Evolutionary conservation across 2,329 filamentous ascomycete species (phyloP).

Genomic region (Epichloe gansuensis): DNA sequence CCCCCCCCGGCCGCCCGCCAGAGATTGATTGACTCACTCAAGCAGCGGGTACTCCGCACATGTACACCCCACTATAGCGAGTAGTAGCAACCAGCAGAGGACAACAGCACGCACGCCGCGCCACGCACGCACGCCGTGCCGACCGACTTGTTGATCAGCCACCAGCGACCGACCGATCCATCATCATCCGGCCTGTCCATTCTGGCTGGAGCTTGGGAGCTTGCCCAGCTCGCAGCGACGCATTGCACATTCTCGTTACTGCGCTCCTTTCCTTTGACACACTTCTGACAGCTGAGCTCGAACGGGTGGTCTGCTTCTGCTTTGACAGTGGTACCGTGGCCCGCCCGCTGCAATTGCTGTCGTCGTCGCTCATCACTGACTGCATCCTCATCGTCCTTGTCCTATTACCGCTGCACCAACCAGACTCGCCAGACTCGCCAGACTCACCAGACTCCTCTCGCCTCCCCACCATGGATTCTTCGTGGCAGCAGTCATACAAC

Average conservation of each 20-base stretch:
- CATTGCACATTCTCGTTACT: background rate
- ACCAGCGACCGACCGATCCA: background rate
- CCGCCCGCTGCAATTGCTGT: slow-evolving; percentile 1
- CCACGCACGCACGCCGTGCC: too few species aligned
- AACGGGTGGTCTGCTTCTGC: background rate
- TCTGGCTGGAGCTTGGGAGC: slow-evolving; percentile 5
- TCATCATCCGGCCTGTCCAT: slow-evolving; percentile 1
- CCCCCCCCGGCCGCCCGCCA: too few species aligned
- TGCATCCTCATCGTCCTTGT: background rate
- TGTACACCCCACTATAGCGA: too few species aligned
- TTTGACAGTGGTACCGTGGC: background rate
- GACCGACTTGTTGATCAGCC: background rate
- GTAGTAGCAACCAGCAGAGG: too few species aligned
- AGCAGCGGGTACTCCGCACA: too few species aligned
- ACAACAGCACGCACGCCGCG: too few species aligned
- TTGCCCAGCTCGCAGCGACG: slow-evolving; percentile 6
- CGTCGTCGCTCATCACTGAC: background rate
- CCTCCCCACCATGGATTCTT: slow-evolving; percentile 33
- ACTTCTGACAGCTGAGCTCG: background rate
- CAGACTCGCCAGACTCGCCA: background rate
- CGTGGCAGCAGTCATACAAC: slow-evolving; percentile 53
- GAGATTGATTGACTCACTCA: too few species aligned
- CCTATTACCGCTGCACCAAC: slow-evolving; percentile 1
- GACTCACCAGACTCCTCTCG: slow-evolving; percentile 8
- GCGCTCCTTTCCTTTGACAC: background rate